Evolutionary conservation across 345 rosid species (phyloP), one percentile per base, ranked within the genome.

Genomic region (Durio zibethinus): DNA sequence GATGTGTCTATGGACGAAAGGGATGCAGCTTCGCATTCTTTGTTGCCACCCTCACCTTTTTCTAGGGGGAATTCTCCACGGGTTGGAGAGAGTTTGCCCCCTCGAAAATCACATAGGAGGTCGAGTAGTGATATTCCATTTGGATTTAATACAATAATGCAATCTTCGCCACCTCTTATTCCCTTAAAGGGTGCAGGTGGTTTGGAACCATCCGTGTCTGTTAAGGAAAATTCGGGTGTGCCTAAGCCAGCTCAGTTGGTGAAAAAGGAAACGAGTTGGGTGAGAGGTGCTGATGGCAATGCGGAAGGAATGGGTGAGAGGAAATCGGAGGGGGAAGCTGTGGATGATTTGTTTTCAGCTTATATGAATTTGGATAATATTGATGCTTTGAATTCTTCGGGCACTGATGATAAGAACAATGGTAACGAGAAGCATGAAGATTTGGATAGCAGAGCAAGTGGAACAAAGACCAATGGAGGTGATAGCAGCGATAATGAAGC

Each of bases 401-500:
- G 89, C 59, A 90, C 93, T 25, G 97, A 89, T 83, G 97, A 89
- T 78, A 91, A 85, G 82, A 86, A 82, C 83, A 85, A 82, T 29
- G 89, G 90, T 62, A 84, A 80, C 36, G 94, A 87, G 81, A 90
- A 87, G 78, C 83, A 87, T 66, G 98, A 92, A 71, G 97, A 94
- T 72, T 83, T 92, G 88, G 98, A 93, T 73, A 93, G 97, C 64
- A 85, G 93, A 76, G 99, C 96, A 0, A 95, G 99, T 50, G 98
- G 97, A 70, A 89, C 92, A 4, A 93, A 90, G 86, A 90, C 96
- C 1, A 90, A 91, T 57, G 97, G 97, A 43, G 90, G 89, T 6
- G 93, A 90, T 75, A 90, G 91, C 88, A 93, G 94, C 57, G 99
- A 93, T 75, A 95, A 94, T 36, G 98, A 92, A 84, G 98, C 91